Evolutionary conservation across 768 basidiomycete species (phyloP).

Genomic region (Trametes cingulata): DNA sequence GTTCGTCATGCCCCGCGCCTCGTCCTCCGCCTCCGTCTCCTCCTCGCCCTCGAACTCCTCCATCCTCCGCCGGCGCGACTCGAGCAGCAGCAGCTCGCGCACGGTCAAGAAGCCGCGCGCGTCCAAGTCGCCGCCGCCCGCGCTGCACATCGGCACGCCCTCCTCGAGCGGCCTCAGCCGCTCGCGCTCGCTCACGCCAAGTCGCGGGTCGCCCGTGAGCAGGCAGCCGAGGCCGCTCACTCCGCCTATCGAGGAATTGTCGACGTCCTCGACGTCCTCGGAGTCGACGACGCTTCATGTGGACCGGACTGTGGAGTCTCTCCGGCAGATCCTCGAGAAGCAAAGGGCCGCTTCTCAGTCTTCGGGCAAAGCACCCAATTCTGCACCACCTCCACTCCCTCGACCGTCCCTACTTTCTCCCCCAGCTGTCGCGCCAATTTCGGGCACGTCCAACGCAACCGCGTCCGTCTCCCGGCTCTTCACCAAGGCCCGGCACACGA

Average conservation of each 20-base stretch:
- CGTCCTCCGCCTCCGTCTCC: slow-evolving; percentile 14
- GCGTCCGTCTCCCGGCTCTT: slow-evolving; percentile 78
- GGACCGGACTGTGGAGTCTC: slow-evolving; percentile 62
- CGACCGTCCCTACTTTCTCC: slow-evolving; percentile 44
- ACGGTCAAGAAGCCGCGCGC: slow-evolving; percentile 14
- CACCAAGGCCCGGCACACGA: slow-evolving; percentile 58
- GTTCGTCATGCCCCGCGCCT: slow-evolving; percentile 19
- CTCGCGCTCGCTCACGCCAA: slow-evolving; percentile 35
- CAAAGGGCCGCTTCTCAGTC: slow-evolving; percentile 17
- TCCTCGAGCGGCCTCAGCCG: slow-evolving; percentile 11
- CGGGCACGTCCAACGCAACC: slow-evolving; percentile 72
- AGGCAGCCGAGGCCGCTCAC: slow-evolving; percentile 46
- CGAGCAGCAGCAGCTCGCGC: slow-evolving; percentile 18
- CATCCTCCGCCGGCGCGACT: slow-evolving; percentile 18
- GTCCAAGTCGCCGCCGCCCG: slow-evolving; percentile 24
- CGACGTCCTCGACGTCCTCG: slow-evolving; percentile 51
- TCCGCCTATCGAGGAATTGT: slow-evolving; percentile 57
- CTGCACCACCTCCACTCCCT: slow-evolving; percentile 40
- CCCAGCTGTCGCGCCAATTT: slow-evolving; percentile 52
- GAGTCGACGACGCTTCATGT: slow-evolving; percentile 59
- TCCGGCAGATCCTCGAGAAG: slow-evolving; percentile 65
- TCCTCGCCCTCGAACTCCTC: slow-evolving; percentile 15
- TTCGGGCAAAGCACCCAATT: slow-evolving; percentile 17
- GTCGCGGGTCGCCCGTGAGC: slow-evolving; percentile 25
- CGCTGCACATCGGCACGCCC: slow-evolving; percentile 13